Conservation (phyloP, 108 stramenopile species). For the Cyclotella cryptica region DNA sequence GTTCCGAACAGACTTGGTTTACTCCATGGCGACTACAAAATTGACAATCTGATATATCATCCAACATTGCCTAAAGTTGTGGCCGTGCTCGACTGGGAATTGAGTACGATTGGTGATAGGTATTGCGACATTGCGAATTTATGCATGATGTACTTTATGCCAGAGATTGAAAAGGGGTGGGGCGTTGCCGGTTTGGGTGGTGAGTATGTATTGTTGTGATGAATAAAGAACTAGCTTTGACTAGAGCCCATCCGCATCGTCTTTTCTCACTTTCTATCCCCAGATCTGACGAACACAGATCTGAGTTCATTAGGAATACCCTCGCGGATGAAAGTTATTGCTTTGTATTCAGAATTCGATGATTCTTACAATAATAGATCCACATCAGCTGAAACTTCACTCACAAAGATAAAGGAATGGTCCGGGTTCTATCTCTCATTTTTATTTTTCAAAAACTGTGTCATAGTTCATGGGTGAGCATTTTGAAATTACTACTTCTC, state of each 20-base stretch:
- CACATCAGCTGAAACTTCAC: background rate
- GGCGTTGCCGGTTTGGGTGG: conserved; percentile 75
- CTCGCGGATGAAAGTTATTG: conserved; percentile 59
- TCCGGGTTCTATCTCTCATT: conserved; percentile 84
- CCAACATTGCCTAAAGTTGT: conserved; percentile 87
- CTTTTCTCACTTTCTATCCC: background rate
- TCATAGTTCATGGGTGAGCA: conserved; percentile 91
- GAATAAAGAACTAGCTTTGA: background rate
- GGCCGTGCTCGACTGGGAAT: conserved; percentile 98
- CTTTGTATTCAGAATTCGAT: conserved; percentile 54
- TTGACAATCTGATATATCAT: conserved; percentile 97
- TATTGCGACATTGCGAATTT: conserved; percentile 95
- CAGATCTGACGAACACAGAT: conserved; percentile 33
- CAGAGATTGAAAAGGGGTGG: conserved; percentile 49
- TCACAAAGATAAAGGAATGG: conserved; percentile 58
- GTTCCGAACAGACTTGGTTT: conserved; percentile 71
- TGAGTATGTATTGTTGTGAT: conserved; percentile 15
- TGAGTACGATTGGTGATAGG: conserved; percentile 92
- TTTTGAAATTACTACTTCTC: background rate
- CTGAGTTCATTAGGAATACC: conserved; percentile 75
- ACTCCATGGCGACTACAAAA: conserved; percentile 96
- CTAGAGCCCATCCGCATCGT: background rate
- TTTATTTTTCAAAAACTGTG: conserved; percentile 93
- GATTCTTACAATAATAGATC: background rate
- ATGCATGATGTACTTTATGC: conserved; percentile 88